Conservation (phyloP, 208 protist genomes). For the Tritrichomonas musculus region DNA sequence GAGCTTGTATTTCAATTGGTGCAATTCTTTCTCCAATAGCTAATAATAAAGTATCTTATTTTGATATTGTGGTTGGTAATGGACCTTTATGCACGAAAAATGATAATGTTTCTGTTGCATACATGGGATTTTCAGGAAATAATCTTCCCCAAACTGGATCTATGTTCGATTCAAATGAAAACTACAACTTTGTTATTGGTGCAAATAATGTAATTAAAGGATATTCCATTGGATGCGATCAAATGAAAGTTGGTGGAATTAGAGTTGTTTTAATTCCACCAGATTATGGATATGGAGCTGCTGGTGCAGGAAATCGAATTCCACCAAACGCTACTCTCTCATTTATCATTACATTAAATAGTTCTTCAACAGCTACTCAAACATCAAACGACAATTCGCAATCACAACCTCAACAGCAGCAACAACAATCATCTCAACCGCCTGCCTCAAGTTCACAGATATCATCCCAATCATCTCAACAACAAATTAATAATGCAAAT, state of each 20-base stretch:
- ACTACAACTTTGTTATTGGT: neutral
- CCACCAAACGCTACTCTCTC: neutral
- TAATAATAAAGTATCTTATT: neutral
- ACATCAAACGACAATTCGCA: neutral
- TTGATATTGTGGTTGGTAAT: neutral
- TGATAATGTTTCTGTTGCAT: neutral
- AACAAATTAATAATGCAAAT: too few species aligned
- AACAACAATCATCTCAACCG: neutral
- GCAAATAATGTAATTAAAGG: neutral
- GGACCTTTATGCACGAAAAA: neutral
- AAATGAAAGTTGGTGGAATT: neutral
- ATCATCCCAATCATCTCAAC: too few species aligned
- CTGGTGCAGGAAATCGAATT: neutral
- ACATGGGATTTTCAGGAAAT: neutral
- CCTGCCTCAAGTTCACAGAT: neutral
- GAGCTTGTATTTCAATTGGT: neutral
- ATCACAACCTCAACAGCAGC: neutral
- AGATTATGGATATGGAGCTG: neutral
- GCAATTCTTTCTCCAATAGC: neutral
- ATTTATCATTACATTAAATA: neutral
- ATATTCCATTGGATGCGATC: neutral
- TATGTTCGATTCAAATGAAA: neutral
- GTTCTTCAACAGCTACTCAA: neutral
- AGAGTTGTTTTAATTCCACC: slow-evolving; percentile 4
- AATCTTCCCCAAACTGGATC: neutral